Evolutionary conservation across 2,329 filamentous ascomycete species (phyloP).

Genomic region (Epichloe coenophiala): DNA sequence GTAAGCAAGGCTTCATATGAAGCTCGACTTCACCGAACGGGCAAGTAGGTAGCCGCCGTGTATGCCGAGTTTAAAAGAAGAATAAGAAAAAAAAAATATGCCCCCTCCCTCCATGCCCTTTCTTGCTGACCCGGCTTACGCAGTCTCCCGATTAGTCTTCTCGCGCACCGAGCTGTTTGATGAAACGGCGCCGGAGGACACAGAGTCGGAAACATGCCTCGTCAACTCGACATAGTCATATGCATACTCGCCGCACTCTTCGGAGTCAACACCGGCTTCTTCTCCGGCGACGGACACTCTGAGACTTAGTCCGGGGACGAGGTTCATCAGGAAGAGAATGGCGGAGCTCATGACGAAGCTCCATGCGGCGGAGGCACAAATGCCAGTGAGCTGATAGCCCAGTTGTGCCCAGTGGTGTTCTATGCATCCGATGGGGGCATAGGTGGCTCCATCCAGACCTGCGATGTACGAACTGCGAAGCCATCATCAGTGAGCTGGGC

Average conservation of each 20-base stretch:
- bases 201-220: slow-evolving; percentile 42
- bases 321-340: slow-evolving; percentile 58
- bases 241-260: slow-evolving; percentile 69
- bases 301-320: slow-evolving; percentile 56
- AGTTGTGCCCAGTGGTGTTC: slow-evolving; percentile 58
- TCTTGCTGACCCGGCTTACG: not conserved
- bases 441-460: slow-evolving; percentile 53
- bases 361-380: slow-evolving; percentile 50
- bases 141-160: slow-evolving; percentile 10
- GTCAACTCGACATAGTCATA: slow-evolving; percentile 69
- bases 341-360: slow-evolving; percentile 54
- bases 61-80: not conserved
- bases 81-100: not conserved
- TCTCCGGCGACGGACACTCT: slow-evolving; percentile 55
- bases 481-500: slow-evolving; percentile 6
- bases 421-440: slow-evolving; percentile 52
- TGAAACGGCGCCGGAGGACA: slow-evolving; percentile 8
- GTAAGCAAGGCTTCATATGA: too few relatives aligned
- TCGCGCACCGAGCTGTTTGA: slow-evolving; percentile 17
- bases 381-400: slow-evolving; percentile 57
- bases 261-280: slow-evolving; percentile 57
- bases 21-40: too few relatives aligned
- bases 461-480: slow-evolving; percentile 50
- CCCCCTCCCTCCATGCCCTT: too few relatives aligned
- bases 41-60: too few relatives aligned